Evolutionary conservation across 495 filamentous ascomycete species (phyloP).

Genomic region (Xylaria bambusicola): DNA sequence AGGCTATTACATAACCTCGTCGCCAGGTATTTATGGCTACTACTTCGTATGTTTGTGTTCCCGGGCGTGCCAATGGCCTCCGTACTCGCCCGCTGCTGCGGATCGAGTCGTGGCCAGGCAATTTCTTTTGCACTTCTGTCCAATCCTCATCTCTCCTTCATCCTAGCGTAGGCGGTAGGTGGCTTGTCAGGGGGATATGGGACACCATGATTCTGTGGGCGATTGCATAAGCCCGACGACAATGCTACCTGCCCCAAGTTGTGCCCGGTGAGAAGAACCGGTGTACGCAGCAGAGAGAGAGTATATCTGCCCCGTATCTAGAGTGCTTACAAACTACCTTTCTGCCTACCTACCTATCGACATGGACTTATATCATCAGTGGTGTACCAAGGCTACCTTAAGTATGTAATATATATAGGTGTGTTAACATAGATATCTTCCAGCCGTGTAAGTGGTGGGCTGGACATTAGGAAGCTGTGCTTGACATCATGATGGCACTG

Average conservation of each 20-base stretch:
- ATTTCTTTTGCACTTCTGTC: constrained; percentile 10
- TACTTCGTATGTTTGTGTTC: neutral
- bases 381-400: no score
- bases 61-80: neutral
- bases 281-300: neutral
- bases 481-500: no score
- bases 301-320: no score
- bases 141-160: neutral
- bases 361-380: no score
- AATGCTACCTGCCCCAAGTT: neutral
- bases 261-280: neutral
- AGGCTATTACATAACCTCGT: neutral
- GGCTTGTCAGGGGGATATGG: constrained; percentile 8
- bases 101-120: constrained; percentile 4
- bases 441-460: no score
- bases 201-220: neutral
- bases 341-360: no score
- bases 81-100: constrained; percentile 5
- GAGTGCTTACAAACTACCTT: no score
- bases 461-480: no score
- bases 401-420: no score
- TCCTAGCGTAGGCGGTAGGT: neutral
- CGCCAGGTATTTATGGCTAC: constrained; percentile 3
- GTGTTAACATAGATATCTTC: no score
- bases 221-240: neutral